Percentiles rank a stretch among this genome's conserved stretches.
Evolutionary conservation across 1,139 yeast species (phyloP).

Genomic region (Pichia sp.): DNA sequence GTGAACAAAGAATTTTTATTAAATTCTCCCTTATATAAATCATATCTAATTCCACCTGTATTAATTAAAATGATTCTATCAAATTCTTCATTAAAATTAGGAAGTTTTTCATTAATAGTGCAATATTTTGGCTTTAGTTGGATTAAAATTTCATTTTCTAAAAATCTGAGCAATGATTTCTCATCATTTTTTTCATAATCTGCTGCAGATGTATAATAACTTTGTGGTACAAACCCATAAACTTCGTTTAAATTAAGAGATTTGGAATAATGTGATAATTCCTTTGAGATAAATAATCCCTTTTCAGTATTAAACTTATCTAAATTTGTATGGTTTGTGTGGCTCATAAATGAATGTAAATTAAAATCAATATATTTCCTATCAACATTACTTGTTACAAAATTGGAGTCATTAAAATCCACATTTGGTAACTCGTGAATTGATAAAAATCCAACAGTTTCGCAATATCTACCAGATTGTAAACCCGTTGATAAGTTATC

Average conservation of each 20-base stretch:
- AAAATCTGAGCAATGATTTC: slow-evolving; percentile 52
- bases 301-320: slow-evolving; percentile 38
- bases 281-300: slow-evolving; percentile 45
- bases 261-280: slow-evolving; percentile 41
- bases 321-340: slow-evolving; percentile 37
- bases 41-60: slow-evolving; percentile 87
- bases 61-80: slow-evolving; percentile 67
- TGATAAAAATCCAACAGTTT: slow-evolving; percentile 84
- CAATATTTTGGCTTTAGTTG: slow-evolving; percentile 38
- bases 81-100: slow-evolving; percentile 10
- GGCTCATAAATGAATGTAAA: slow-evolving; percentile 59
- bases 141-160: slow-evolving; percentile 55
- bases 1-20: slow-evolving; percentile 76
- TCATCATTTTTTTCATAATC: slow-evolving; percentile 55
- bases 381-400: slow-evolving; percentile 19
- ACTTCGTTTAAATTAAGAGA: slow-evolving; percentile 48
- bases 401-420: slow-evolving; percentile 1
- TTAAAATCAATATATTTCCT: slow-evolving; percentile 82
- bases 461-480: slow-evolving; percentile 90
- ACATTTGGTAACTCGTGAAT: slow-evolving; percentile 28
- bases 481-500: slow-evolving; percentile 68
- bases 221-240: slow-evolving; percentile 60
- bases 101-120: slow-evolving; percentile 15
- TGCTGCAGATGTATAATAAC: slow-evolving; percentile 64
- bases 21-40: slow-evolving; percentile 78